These are phyloP conservation scores for Epichloe typhina DNA, from an alignment of 2,329 filamentous ascomycete species.

Conservation along the genomic window DNA sequence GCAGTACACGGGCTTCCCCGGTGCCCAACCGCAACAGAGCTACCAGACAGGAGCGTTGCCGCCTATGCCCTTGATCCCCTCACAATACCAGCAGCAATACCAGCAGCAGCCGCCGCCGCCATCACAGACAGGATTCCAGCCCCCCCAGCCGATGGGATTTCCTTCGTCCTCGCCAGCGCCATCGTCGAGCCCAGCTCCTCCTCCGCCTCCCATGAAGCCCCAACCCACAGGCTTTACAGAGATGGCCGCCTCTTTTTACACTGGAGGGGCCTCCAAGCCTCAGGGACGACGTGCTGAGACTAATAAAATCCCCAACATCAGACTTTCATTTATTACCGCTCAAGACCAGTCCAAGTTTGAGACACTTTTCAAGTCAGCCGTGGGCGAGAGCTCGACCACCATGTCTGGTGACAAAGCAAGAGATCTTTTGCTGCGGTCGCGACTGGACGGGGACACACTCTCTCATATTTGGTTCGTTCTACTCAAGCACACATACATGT, in stretches of 20 bases:
- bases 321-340: conserved; percentile 90
- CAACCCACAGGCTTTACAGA: conserved; percentile 53
- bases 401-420: conserved; percentile 87
- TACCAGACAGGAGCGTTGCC: conserved; percentile 46
- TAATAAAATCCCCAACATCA: conserved; percentile 82
- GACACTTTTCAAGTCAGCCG: conserved; percentile 91
- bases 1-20: conserved; percentile 54
- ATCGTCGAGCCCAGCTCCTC: conserved; percentile 31
- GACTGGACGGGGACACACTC: conserved; percentile 72
- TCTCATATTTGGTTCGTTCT: conserved; percentile 74
- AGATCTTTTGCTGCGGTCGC: conserved; percentile 78
- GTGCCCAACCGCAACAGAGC: conserved; percentile 41
- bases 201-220: conserved; percentile 49
- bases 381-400: conserved; percentile 69
- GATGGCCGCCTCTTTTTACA: conserved; percentile 55
- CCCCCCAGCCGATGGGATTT: conserved; percentile 32
- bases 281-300: conserved; percentile 32
- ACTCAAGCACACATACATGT: background rate
- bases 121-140: conserved; percentile 23
- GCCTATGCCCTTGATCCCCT: conserved; percentile 45
- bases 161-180: conserved; percentile 34
- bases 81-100: conserved; percentile 46
- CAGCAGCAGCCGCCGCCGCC: conserved; percentile 34
- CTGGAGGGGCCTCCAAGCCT: conserved; percentile 30
- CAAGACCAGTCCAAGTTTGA: conserved; percentile 95